phyloP scores from a whole-genome alignment of 306 rosid species.

The Psophocarpus tetragonolobus region DNA sequence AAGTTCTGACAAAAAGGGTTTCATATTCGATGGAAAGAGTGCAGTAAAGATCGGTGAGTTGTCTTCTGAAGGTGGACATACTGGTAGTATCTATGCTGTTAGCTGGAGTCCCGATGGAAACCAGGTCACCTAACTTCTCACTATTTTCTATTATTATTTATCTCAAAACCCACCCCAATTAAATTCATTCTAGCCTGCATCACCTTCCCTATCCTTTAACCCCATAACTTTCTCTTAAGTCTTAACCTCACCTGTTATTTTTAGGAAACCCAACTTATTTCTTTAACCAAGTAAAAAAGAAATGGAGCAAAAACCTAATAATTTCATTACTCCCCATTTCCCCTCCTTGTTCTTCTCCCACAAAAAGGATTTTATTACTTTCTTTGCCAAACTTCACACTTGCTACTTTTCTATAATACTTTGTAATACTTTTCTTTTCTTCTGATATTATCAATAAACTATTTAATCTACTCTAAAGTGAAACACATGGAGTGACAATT shows the following conservation, averaged over 20 bases:
- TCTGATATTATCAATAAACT: background rate
- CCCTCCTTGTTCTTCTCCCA: background rate
- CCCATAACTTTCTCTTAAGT: background rate
- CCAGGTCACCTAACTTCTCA: constrained; percentile 50
- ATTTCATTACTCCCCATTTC: too few species aligned
- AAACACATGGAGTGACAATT: background rate
- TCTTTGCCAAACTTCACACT: background rate
- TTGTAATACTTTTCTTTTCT: background rate
- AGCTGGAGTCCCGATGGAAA: constrained; percentile 99
- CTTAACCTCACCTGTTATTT: background rate
- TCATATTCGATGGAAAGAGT: constrained; percentile 78
- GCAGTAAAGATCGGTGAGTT: constrained; percentile 89
- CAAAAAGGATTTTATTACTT: constrained; percentile 9
- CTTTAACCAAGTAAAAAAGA: background rate
- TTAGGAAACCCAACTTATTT: background rate
- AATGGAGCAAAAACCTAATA: too few species aligned
- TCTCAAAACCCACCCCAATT: background rate
- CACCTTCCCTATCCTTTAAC: background rate
- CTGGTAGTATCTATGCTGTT: constrained; percentile 92
- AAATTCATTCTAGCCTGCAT: background rate
- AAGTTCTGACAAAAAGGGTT: constrained; percentile 91
- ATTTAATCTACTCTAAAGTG: background rate
- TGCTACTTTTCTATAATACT: background rate
- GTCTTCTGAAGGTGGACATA: constrained; percentile 84
- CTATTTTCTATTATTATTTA: background rate